Evolutionary conservation across 2,329 filamentous ascomycete genomes (phyloP).

Genomic region (Fonsecaea multimorphosa): DNA sequence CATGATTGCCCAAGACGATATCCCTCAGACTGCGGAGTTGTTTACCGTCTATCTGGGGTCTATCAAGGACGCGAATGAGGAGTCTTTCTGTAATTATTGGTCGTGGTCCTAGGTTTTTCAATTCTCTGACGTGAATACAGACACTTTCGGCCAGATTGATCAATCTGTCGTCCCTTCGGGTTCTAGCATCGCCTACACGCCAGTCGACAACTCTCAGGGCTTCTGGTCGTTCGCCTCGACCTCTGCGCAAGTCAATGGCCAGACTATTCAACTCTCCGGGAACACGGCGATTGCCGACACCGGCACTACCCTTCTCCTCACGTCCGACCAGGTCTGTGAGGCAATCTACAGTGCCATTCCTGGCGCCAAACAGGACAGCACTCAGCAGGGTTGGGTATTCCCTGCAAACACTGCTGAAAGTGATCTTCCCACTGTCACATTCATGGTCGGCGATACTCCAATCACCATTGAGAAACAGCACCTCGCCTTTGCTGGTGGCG

Average conservation of each 20-base stretch:
- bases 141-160: constrained; percentile 76
- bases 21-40: constrained; percentile 60
- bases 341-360: constrained; percentile 69
- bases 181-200: constrained; percentile 63
- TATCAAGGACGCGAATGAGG: constrained; percentile 55
- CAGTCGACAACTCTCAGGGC: constrained; percentile 67
- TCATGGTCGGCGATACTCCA: constrained; percentile 67
- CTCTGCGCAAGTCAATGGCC: constrained; percentile 63
- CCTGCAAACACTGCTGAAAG: constrained; percentile 59
- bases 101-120: background rate
- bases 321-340: constrained; percentile 66
- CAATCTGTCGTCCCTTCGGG: constrained; percentile 62
- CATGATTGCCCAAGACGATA: constrained; percentile 66
- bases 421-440: constrained; percentile 64
- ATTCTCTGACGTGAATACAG: constrained; percentile 57
- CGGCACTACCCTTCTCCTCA: constrained; percentile 70
- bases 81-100: background rate
- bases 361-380: constrained; percentile 63
- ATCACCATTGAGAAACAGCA: constrained; percentile 70
- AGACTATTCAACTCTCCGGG: constrained; percentile 55
- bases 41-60: constrained; percentile 70
- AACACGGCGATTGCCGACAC: constrained; percentile 76
- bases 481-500: constrained; percentile 58
- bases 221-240: constrained; percentile 72
- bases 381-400: constrained; percentile 68